phyloP scores from a whole-genome alignment of 768 basidiomycete genomes.

The Mycena amicta region DNA sequence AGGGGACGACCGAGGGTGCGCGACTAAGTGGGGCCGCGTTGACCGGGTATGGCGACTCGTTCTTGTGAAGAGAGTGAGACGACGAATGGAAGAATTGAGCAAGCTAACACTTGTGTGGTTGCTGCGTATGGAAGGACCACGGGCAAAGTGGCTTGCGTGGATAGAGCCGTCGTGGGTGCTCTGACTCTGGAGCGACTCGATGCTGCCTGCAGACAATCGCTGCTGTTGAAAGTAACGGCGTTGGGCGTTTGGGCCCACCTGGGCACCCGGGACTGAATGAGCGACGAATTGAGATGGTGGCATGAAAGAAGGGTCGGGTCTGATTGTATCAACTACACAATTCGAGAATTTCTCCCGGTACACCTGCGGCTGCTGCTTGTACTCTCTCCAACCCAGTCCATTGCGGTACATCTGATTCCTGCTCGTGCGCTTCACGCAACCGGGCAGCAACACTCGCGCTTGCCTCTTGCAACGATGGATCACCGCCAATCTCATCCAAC shows the following conservation, averaged over 20 bases:
- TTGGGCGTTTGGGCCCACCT: slow-evolving; percentile 40
- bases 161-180: slow-evolving; percentile 31
- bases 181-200: slow-evolving; percentile 17
- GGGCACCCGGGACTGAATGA: slow-evolving; percentile 8
- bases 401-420: slow-evolving; percentile 40
- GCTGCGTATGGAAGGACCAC: slow-evolving; percentile 40
- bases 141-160: slow-evolving; percentile 47
- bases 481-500: slow-evolving; percentile 36
- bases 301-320: slow-evolving; percentile 8
- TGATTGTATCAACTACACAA: background rate
- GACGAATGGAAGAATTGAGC: slow-evolving; percentile 33
- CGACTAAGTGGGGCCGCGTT: slow-evolving; percentile 34
- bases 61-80: slow-evolving; percentile 27
- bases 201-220: slow-evolving; percentile 21
- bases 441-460: slow-evolving; percentile 53
- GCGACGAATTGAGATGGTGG: slow-evolving; percentile 12
- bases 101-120: slow-evolving; percentile 40
- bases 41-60: slow-evolving; percentile 42
- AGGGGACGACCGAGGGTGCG: slow-evolving; percentile 34
- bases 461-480: slow-evolving; percentile 44
- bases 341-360: slow-evolving; percentile 6
- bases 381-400: slow-evolving; percentile 44
- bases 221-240: slow-evolving; percentile 42
- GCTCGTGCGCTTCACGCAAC: slow-evolving; percentile 52
- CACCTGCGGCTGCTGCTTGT: slow-evolving; percentile 14